These are phyloP conservation scores for Alternaria arborescens DNA, from an alignment of 2,329 filamentous ascomycete genomes.

Conservation along the genomic window DNA sequence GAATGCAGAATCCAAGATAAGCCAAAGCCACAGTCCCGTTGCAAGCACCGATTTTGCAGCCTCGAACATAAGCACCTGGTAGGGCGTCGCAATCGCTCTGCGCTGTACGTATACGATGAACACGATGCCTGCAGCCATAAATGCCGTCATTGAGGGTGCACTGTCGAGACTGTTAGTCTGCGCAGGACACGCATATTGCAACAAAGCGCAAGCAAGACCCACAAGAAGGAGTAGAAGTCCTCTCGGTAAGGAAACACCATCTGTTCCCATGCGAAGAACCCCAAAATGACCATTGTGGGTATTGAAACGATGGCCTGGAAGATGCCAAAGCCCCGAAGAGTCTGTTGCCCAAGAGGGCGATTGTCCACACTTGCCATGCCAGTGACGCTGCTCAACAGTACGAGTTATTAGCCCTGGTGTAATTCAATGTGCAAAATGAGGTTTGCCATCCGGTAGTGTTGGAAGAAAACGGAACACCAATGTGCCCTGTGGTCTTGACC, in stretches of 20 bases:
- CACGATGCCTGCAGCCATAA: conserved; percentile 3
- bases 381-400: fast-evolving
- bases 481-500: background rate
- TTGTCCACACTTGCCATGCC: background rate
- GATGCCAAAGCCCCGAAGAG: conserved; percentile 2
- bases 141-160: background rate
- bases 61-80: background rate
- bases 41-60: background rate
- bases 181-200: background rate
- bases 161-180: background rate
- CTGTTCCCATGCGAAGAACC: conserved; percentile 2
- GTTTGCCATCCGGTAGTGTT: background rate
- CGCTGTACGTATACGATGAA: conserved; percentile 7
- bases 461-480: fast-evolving
- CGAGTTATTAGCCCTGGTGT: background rate
- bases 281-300: background rate
- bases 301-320: background rate
- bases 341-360: conserved; percentile 2
- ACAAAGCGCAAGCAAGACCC: background rate
- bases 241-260: background rate
- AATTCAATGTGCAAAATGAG: background rate
- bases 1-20: conserved; percentile 2
- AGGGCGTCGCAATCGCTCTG: background rate
- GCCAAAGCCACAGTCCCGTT: conserved; percentile 7
- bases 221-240: conserved; percentile 4